Evolutionary conservation across 306 rosid genomes (phyloP), one percentile per base, ranked within the genome.

Genomic region (Vigna trinervia): DNA sequence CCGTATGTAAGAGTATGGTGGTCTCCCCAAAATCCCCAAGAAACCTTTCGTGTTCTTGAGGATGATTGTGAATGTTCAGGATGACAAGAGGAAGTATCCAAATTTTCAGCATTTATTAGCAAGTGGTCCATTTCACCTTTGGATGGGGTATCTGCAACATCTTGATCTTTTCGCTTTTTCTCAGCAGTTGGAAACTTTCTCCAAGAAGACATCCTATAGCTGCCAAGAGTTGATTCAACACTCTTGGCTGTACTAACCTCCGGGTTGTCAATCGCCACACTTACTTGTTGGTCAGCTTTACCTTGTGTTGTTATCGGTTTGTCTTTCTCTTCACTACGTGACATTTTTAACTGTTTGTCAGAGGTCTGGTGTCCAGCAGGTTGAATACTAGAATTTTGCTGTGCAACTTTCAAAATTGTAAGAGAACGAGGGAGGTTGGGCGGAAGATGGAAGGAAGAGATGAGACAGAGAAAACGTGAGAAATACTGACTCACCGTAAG

Each of bases 191-290:
- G 97, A 82, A 92, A 85, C 86, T 86, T 92, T 84, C 85, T 95
- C 99, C 99, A 95, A 69, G 99, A 95, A 59, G 99, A 84, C 97
- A 95, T 95, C 85, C 87, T 88, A 81, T 88, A 95, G 80, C 87
- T 80, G 26, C 92, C 70, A 41, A 89, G 65, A 76, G 96, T 82
- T 51, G 97, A 87, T 30, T 76, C 93, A 41, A 41, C 61, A 63
- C 93, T 92, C 81, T 84, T 82, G 59, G 85, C 85, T 47, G 91
- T 79, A 75, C 70, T 50, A 80, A 57, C 81, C 17, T 85, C 92
- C 62, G 12, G 65, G 39, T 61, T 77, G 56, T 85, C 94, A 76
- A 74, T 79, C 17, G 10, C 84, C 74, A 13, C 82, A 67, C 80
- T 64, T 63, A 13, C 66, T 65, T 38, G 75, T 74, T 70, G 84